Percentiles rank a stretch among this genome's conserved stretches.
Conservation (phyloP, 2,329 filamentous ascomycete species). For the Fusarium phyllophilum region DNA sequence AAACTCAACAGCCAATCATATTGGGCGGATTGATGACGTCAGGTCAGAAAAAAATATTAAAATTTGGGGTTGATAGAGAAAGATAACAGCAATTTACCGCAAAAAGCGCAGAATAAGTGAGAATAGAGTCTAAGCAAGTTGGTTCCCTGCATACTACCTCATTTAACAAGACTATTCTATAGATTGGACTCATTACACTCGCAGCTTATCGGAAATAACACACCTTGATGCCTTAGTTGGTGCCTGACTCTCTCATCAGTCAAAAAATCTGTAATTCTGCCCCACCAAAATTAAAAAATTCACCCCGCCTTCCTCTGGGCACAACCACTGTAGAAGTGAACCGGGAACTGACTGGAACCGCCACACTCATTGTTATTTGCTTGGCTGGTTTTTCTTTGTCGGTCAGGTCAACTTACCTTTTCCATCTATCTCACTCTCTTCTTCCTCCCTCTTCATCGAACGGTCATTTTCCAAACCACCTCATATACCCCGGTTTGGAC, state of each 20-base stretch:
- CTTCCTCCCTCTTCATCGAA: conserved; percentile 36
- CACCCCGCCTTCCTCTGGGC: conserved; percentile 52
- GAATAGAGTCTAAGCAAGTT: background rate
- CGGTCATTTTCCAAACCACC: conserved; percentile 35
- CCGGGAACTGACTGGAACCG: conserved; percentile 43
- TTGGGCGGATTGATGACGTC: conserved; percentile 40
- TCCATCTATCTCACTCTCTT: conserved; percentile 26
- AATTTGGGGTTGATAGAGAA: background rate
- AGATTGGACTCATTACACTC: background rate
- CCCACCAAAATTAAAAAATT: conserved; percentile 53
- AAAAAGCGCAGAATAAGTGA: background rate
- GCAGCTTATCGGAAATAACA: conserved; percentile 1
- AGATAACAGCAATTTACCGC: background rate
- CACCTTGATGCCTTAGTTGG: conserved; percentile 50
- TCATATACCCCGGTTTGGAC: conserved; percentile 41
- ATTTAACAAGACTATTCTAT: background rate
- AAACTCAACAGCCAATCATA: conserved; percentile 36
- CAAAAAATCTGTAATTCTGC: conserved; percentile 51
- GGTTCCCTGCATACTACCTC: background rate
- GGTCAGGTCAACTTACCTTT: conserved; percentile 31
- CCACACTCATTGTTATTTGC: conserved; percentile 43
- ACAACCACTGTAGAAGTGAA: conserved; percentile 32
- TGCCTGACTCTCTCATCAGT: conserved; percentile 49
- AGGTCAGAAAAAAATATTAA: conserved; percentile 12
- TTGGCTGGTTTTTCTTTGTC: conserved; percentile 41